phyloP scores from a whole-genome alignment of 108 stramenopile species.

The Fistulifera solaris region DNA sequence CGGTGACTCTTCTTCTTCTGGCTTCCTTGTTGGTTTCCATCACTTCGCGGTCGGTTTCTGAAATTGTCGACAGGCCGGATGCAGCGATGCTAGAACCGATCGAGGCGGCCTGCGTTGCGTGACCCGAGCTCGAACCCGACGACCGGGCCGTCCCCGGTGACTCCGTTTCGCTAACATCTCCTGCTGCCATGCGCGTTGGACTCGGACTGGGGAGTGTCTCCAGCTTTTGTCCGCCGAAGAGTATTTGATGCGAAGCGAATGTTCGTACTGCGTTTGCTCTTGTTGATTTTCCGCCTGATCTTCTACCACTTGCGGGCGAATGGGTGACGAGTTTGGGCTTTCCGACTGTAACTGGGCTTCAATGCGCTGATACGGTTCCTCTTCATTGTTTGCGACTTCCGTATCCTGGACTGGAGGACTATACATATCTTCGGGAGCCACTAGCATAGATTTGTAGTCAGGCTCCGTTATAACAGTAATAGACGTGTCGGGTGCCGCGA shows the following conservation, averaged over 20 bases:
- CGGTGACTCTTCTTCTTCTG: not conserved
- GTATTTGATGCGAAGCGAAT: too few species aligned
- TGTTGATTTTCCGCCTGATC: too few species aligned
- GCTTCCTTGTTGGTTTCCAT: slow-evolving; percentile 1
- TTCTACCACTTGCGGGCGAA: too few species aligned
- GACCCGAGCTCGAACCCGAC: not conserved
- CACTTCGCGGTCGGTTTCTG: slow-evolving; percentile 10
- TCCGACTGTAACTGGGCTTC: too few species aligned
- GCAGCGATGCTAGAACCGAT: not conserved
- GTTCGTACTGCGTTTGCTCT: too few species aligned
- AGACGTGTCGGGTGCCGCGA: not conserved
- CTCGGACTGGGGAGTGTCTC: not conserved
- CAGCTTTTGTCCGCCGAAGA: too few species aligned
- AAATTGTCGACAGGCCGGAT: not conserved
- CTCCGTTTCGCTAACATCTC: not conserved
- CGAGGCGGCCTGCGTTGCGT: slow-evolving; percentile 1
- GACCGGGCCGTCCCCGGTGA: not conserved
- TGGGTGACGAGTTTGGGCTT: too few species aligned
- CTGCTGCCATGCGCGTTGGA: not conserved
- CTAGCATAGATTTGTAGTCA: not conserved
- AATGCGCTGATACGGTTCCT: too few species aligned
- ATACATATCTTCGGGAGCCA: too few species aligned
- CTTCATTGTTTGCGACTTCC: too few species aligned
- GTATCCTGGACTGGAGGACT: too few species aligned
- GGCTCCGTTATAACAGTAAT: not conserved